phyloP scores from a whole-genome alignment of 2,329 filamentous ascomycete genomes.

The Tolypocladium ovalisporum region DNA sequence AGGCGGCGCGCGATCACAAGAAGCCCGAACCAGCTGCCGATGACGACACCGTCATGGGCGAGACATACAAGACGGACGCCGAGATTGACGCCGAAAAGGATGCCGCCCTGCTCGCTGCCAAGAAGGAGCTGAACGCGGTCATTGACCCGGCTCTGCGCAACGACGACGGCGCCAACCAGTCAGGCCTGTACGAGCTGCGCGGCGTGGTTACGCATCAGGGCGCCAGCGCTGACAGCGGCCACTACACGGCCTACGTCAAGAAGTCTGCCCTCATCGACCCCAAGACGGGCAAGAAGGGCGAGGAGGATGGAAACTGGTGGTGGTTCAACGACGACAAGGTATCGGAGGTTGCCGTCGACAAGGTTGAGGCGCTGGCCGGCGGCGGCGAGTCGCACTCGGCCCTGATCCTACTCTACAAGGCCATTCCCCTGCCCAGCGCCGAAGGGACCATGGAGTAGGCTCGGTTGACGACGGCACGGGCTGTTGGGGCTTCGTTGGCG shows the following conservation, averaged over 20 bases:
- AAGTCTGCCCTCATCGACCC: slow-evolving; percentile 66
- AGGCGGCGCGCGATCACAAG: slow-evolving; percentile 30
- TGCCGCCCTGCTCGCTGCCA: slow-evolving; percentile 63
- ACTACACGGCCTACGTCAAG: slow-evolving; percentile 97
- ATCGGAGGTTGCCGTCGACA: slow-evolving; percentile 78
- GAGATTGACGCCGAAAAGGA: slow-evolving; percentile 81
- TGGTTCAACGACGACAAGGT: slow-evolving; percentile 99
- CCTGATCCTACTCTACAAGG: slow-evolving; percentile 68
- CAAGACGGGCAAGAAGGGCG: slow-evolving; percentile 63
- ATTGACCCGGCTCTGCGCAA: slow-evolving; percentile 64
- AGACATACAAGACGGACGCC: slow-evolving; percentile 83
- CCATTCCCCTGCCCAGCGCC: slow-evolving; percentile 55
- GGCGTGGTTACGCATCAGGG: slow-evolving; percentile 95
- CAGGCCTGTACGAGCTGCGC: slow-evolving; percentile 87
- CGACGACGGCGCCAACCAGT: slow-evolving; percentile 82
- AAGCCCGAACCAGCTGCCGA: slow-evolving; percentile 29
- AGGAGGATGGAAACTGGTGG: slow-evolving; percentile 96
- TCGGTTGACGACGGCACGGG: not conserved
- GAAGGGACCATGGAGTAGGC: slow-evolving; percentile 29
- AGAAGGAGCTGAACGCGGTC: slow-evolving; percentile 76
- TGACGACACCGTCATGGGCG: slow-evolving; percentile 63
- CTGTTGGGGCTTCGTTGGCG: not conserved
- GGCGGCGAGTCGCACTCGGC: slow-evolving; percentile 83
- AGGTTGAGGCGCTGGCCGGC: slow-evolving; percentile 81
- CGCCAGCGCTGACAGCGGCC: slow-evolving; percentile 89